Conservation (phyloP, 1,139 yeast genomes). For the Kodamaea sp. region DNA sequence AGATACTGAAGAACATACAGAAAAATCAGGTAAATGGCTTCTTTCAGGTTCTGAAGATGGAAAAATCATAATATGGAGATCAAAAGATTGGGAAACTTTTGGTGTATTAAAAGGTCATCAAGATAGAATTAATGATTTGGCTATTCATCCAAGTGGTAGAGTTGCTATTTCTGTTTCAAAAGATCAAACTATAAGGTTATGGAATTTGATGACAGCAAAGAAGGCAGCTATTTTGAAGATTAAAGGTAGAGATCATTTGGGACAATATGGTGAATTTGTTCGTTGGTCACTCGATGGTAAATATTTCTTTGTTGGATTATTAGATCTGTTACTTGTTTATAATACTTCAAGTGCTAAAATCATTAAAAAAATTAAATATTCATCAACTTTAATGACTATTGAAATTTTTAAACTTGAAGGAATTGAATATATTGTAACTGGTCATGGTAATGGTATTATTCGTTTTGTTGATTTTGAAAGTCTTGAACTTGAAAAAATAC, state of each 20-base stretch:
- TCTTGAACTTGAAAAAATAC: constrained; percentile 19
- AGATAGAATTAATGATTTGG: constrained; percentile 73
- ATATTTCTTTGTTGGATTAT: constrained; percentile 70
- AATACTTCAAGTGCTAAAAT: constrained; percentile 62
- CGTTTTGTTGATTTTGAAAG: constrained; percentile 46
- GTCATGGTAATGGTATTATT: constrained; percentile 72
- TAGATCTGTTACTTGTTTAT: constrained; percentile 62
- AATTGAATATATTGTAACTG: constrained; percentile 58
- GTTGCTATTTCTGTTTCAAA: constrained; percentile 86
- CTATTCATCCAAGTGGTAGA: constrained; percentile 90
- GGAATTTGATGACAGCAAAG: constrained; percentile 98
- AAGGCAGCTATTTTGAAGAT: constrained; percentile 84
- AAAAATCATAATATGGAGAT: constrained; percentile 86
- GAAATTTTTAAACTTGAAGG: constrained; percentile 45
- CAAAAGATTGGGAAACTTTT: constrained; percentile 94
- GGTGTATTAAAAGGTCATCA: constrained; percentile 85
- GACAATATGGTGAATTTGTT: constrained; percentile 65
- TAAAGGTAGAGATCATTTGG: constrained; percentile 59
- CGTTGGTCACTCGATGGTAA: constrained; percentile 64
- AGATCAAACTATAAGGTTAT: constrained; percentile 77
- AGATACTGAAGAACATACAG: constrained; percentile 19
- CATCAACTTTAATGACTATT: constrained; percentile 65
- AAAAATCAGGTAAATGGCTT: constrained; percentile 74
- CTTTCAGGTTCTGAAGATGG: constrained; percentile 92
- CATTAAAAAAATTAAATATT: constrained; percentile 45